These are phyloP conservation scores for Chaetomium sp. DNA, from an alignment of 2,329 filamentous ascomycete genomes.

Conservation along the genomic window DNA sequence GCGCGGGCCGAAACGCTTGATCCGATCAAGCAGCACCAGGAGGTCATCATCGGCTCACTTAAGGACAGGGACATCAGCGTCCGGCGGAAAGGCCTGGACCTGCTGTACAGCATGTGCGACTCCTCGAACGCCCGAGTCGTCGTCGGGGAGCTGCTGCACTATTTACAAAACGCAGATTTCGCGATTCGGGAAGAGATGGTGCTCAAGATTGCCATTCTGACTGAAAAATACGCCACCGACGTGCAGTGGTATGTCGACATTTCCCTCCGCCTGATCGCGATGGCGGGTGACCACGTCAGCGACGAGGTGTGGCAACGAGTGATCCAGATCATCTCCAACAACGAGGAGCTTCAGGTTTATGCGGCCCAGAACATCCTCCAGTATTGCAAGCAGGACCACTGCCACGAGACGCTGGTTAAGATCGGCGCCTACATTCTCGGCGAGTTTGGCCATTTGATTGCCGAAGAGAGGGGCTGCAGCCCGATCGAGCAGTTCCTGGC, in stretches of 20 bases:
- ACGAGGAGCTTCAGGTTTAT: constrained; percentile 95
- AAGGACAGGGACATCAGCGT: constrained; percentile 97
- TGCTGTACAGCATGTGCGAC: constrained; percentile 99
- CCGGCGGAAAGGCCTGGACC: constrained; percentile 85
- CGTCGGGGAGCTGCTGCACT: constrained; percentile 86
- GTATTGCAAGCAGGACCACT: constrained; percentile 87
- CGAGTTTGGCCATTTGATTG: constrained; percentile 94
- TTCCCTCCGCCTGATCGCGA: constrained; percentile 84
- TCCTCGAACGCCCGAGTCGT: constrained; percentile 88
- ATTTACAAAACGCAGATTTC: constrained; percentile 93
- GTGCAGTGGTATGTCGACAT: constrained; percentile 99
- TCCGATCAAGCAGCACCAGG: constrained; percentile 96
- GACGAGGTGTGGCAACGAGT: constrained; percentile 99
- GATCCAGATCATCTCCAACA: constrained; percentile 98
- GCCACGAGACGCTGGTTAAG: constrained; percentile 95
- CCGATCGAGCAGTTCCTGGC: constrained; percentile 97
- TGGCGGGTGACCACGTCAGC: constrained; percentile 97
- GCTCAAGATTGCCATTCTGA: constrained; percentile 94
- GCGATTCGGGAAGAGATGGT: constrained; percentile 99
- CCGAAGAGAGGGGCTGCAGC: constrained; percentile 84
- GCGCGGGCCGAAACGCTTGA: constrained; percentile 89
- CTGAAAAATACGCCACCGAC: constrained; percentile 96
- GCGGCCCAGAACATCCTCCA: constrained; percentile 88
- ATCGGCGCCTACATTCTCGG: constrained; percentile 94
- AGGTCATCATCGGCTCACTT: constrained; percentile 88